Evolutionary conservation across 345 rosid species (phyloP), one percentile per base, ranked within the genome.

Genomic region (Acer saccharum): DNA sequence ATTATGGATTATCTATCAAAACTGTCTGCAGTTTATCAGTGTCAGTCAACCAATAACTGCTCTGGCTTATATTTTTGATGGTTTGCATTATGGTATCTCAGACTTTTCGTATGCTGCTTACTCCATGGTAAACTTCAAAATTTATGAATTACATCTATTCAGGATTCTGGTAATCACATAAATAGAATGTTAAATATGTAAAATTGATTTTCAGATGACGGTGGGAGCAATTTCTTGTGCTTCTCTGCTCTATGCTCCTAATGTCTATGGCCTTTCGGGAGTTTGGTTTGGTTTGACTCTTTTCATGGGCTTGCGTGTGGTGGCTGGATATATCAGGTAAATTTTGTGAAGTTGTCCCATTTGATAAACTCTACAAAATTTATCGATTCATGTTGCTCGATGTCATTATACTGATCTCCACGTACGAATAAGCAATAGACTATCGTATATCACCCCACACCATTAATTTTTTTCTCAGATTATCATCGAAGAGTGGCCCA

Each of bases 81-180:
- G 90, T 64, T 81, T 87, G 69, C 88, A 87, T 62, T 87, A 81
- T 12, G 88, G 90, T 5, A 71, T 85, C n/a, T 85, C 88, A 0
- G 88, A 87, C 77, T 87, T 87, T 55, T 71, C 84, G 13, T 85
- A 78, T 27, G 87, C 88, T 18, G 90, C 90, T n/a, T 81, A 69
- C 78, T 85, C 90, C 7, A 83, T 78, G 88, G 90, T 85, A 83
- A 78, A 55, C 60, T 35, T 20, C 32, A 54, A 55, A 23, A 25
- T n/a, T 29, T 21, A 1, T 52, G 6, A 48, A 20, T 69, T 61
- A 11, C 14, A 4, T 73, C 69, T 64, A 14, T 8, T 9, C n/a
- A 25, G 39, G 62, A 57, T 50, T 50, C 20, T 52, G 65, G 54
- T 65, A 46, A 48, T 65, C 52, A n/a, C 62, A 29, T 6, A 18